Conservation (phyloP, 1,284 basidiomycete genomes). For the Ceratobasidium sp. region DNA sequence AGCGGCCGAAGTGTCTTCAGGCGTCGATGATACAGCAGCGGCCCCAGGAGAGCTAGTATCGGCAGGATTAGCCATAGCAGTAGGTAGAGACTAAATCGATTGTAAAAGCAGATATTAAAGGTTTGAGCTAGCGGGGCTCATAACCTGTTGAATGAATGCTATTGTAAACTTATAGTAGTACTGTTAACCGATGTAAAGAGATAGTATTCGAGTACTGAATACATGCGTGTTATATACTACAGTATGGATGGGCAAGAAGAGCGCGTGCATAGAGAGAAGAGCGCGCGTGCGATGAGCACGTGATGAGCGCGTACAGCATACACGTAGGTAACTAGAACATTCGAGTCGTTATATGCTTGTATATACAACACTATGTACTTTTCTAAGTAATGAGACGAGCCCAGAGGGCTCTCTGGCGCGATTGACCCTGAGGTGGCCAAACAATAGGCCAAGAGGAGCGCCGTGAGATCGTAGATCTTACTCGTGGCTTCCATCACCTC, state of each 20-base stretch:
- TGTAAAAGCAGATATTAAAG: neutral
- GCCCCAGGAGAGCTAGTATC: neutral
- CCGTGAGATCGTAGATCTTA: neutral
- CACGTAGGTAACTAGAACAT: too few species aligned
- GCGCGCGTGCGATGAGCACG: too few species aligned
- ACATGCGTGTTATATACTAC: too few species aligned
- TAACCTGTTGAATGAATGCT: constrained; percentile 7
- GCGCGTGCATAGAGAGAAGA: too few species aligned
- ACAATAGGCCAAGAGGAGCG: too few species aligned
- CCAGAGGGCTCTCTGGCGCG: too few species aligned
- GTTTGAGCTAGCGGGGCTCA: neutral
- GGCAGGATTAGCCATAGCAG: neutral
- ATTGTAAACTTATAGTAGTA: neutral
- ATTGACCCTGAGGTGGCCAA: too few species aligned
- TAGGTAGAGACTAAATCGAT: neutral
- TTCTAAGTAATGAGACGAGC: too few species aligned
- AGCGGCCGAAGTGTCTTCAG: neutral
- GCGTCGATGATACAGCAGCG: neutral
- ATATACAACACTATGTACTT: neutral
- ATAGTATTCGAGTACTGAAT: too few species aligned
- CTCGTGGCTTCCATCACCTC: neutral
- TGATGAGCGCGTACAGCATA: too few species aligned
- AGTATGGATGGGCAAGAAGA: too few species aligned
- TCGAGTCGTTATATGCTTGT: neutral
- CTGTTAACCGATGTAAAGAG: too few species aligned